Base-by-base conservation (phyloP, 352 stramenopile species). In the Lagenidium giganteum region DNA sequence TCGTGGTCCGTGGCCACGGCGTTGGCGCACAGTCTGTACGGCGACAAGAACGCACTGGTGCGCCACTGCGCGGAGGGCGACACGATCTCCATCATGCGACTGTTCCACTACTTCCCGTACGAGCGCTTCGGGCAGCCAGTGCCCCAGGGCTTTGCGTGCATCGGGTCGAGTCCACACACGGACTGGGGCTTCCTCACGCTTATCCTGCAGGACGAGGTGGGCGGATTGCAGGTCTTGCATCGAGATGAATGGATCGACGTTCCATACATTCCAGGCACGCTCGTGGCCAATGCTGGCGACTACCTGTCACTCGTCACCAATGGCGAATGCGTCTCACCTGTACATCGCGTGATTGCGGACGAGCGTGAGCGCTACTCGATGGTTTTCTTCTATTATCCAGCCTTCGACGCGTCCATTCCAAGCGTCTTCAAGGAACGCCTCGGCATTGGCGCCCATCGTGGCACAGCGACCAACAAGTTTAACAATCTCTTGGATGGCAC, bases 21-120 rank as follows among this genome's bases (percentile, higher is more conserved):
- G 23, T 45, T 91, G 27, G 80, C 70, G 16, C 45, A 71, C 34
- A 69, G 54, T 39, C 53, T 88, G 18, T 87, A 85, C 34, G 56
- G 55, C 4, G 51, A 69, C 32, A 57, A 57, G 14, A 51, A 61
- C 23, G 77, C 87, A 26, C 57, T 91, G 6, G 64, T 83, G 52
- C 42, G 65, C 26, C 86, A 70, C 47, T 88, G 72, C 39, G 43
- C 70, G 8, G 31, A 80, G 21, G 79, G 70, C 12, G 73, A 87
- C 55, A 87, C 75, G 23, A 91, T 91, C 51, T 91, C 79, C 24
- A 83, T 91, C 65, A 85, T 88, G 75, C 75, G 79, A 29, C 62
- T 82, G 37, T 91, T 88, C 55, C 79, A 91, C 57, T 91, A 91
- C 55, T 91, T 91, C 46, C 79, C 79, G 31, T 90, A 90, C 62